These are phyloP conservation scores for Litchi chinensis DNA, from an alignment of 345 rosid species.

Conservation along the genomic window DNA sequence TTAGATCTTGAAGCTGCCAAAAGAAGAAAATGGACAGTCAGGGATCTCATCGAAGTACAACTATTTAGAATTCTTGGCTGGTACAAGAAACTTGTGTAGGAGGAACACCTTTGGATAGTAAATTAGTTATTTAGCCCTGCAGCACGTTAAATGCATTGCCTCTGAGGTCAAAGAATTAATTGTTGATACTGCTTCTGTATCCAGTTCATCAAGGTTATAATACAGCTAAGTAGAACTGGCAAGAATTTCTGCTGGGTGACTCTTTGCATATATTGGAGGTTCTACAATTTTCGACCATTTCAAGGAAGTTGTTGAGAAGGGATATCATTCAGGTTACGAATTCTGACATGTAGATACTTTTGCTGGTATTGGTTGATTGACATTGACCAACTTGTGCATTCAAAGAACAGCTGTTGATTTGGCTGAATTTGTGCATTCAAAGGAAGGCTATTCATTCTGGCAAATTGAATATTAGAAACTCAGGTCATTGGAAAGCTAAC, in stretches of 20 bases:
- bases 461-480: neutral
- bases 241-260: neutral
- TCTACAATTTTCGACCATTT: neutral
- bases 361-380: neutral
- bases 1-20: slow-evolving; percentile 86
- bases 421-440: neutral
- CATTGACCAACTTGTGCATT: slow-evolving; percentile 3
- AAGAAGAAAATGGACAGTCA: slow-evolving; percentile 57
- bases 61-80: slow-evolving; percentile 53
- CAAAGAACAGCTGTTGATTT: slow-evolving; percentile 17
- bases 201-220: slow-evolving; percentile 1
- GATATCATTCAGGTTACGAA: neutral
- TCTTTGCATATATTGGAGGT: slow-evolving; percentile 5
- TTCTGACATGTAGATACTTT: neutral
- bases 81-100: slow-evolving; percentile 71
- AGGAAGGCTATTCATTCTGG: slow-evolving; percentile 13
- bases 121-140: slow-evolving; percentile 12
- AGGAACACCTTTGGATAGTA: neutral
- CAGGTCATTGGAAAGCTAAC: slow-evolving; percentile 3
- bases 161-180: slow-evolving; percentile 7
- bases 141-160: slow-evolving; percentile 9
- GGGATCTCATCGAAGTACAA: slow-evolving; percentile 42
- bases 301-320: neutral
- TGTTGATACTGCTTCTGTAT: neutral
- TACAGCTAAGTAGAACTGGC: neutral